phyloP scores from a whole-genome alignment of 805 yeast genomes.

The Saccharomycopsis sp. region DNA sequence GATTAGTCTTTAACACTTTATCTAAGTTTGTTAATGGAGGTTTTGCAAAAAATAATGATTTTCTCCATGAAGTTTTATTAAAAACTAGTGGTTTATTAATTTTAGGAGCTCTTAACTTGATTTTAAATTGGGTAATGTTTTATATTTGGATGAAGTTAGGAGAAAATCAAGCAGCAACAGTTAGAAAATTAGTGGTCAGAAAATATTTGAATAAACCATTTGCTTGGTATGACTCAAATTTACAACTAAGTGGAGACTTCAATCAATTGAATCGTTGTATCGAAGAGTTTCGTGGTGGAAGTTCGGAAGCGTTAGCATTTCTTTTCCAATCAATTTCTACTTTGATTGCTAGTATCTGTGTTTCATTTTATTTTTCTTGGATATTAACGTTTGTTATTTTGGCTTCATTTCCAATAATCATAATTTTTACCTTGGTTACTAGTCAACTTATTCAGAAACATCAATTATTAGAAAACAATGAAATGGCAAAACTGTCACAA shows the following conservation, averaged over 20 bases:
- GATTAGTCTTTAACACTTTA: conserved; percentile 45
- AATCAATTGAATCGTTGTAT: conserved; percentile 60
- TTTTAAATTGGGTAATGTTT: conserved; percentile 44
- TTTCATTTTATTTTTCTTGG: conserved; percentile 78
- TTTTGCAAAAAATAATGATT: conserved; percentile 27
- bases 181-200: conserved; percentile 36
- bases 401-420: conserved; percentile 63
- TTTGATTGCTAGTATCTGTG: conserved; percentile 41
- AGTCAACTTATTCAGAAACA: conserved; percentile 40
- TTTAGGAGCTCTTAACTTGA: conserved; percentile 36
- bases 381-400: conserved; percentile 69
- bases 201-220: conserved; percentile 37
- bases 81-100: conserved; percentile 32
- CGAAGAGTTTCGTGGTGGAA: conserved; percentile 61
- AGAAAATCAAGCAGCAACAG: conserved; percentile 53
- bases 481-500: conserved; percentile 46
- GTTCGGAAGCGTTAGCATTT: conserved; percentile 56
- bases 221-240: conserved; percentile 53
- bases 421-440: conserved; percentile 35
- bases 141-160: conserved; percentile 60
- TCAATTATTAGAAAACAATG: conserved; percentile 46
- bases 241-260: conserved; percentile 49
- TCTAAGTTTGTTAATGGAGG: conserved; percentile 21
- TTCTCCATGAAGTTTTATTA: conserved; percentile 29
- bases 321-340: conserved; percentile 44